phyloP scores from a whole-genome alignment of 2,329 filamentous ascomycete genomes.

The Taxawa tesnikishii region DNA sequence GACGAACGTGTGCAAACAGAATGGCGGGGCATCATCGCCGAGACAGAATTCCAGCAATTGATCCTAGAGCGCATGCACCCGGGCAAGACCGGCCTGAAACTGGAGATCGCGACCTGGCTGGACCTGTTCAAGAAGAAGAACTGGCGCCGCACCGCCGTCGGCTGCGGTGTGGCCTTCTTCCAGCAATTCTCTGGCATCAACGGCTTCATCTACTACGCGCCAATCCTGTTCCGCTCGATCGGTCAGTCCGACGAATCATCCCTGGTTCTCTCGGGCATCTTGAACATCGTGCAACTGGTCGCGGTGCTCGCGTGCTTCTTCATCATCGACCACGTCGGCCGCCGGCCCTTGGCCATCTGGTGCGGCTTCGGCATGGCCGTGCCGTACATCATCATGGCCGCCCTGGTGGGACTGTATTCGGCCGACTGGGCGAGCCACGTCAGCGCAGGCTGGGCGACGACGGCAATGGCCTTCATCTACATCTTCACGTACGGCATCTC shows the following conservation, averaged over 20 bases:
- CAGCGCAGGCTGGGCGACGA: constrained; percentile 8
- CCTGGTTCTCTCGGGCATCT: constrained; percentile 26
- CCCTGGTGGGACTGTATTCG: constrained; percentile 12
- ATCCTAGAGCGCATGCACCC: constrained; percentile 25
- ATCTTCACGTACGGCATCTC: constrained; percentile 15
- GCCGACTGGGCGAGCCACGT: constrained; percentile 13
- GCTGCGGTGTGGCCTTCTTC: constrained; percentile 38
- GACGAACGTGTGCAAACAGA: no score
- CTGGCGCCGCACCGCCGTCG: constrained; percentile 40
- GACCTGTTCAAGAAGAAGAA: constrained; percentile 36
- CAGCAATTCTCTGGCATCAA: constrained; percentile 28
- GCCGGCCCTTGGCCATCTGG: constrained; percentile 41
- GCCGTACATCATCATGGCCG: constrained; percentile 19
- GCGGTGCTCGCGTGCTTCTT: constrained; percentile 56
- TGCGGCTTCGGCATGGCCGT: constrained; percentile 19
- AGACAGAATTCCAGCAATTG: constrained; percentile 38
- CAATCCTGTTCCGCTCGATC: no score
- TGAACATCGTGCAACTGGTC: constrained; percentile 49
- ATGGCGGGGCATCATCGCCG: no score
- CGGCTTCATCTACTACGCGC: constrained; percentile 33
- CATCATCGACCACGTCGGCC: constrained; percentile 53
- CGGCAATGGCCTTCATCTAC: constrained; percentile 5
- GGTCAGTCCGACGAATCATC: no score
- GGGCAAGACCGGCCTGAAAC: constrained; percentile 22
- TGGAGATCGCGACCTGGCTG: constrained; percentile 33